Conservation (phyloP, 2,329 filamentous ascomycete genomes). For the Hansfordia pulvinata region DNA sequence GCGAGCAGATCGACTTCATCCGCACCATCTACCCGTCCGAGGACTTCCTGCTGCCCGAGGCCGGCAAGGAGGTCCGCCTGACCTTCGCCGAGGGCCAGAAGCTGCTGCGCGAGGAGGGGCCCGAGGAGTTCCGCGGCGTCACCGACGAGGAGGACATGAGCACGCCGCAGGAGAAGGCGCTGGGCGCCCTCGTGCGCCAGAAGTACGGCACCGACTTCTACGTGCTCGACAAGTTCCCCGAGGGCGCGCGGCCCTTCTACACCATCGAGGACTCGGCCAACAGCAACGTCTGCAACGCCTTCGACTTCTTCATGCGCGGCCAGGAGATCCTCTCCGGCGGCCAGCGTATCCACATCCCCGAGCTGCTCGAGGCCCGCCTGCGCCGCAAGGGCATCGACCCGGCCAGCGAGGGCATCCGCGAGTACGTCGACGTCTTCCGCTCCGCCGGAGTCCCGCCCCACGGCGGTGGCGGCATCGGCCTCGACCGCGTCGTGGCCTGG, state of each 20-base stretch:
- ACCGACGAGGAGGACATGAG: slow-evolving; percentile 66
- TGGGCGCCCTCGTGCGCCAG: slow-evolving; percentile 71
- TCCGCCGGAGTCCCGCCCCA: slow-evolving; percentile 81
- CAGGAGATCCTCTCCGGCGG: slow-evolving; percentile 90
- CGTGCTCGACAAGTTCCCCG: slow-evolving; percentile 91
- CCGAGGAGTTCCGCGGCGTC: slow-evolving; percentile 52
- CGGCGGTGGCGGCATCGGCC: slow-evolving; percentile 76
- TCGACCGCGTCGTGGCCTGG: slow-evolving; percentile 72
- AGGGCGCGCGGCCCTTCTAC: slow-evolving; percentile 81
- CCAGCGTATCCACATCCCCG: slow-evolving; percentile 76
- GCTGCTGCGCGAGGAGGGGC: slow-evolving; percentile 63
- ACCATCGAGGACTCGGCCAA: slow-evolving; percentile 54
- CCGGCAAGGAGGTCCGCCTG: slow-evolving; percentile 62
- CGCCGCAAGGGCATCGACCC: slow-evolving; percentile 71
- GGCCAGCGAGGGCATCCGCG: slow-evolving; percentile 59
- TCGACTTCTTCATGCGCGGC: slow-evolving; percentile 74
- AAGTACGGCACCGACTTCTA: slow-evolving; percentile 97
- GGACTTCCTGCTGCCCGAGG: slow-evolving; percentile 59
- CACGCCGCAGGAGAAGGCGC: slow-evolving; percentile 76
- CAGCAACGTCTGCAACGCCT: slow-evolving; percentile 37
- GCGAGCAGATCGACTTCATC: slow-evolving; percentile 59
- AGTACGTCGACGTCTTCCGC: slow-evolving; percentile 73
- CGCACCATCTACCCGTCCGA: slow-evolving; percentile 66
- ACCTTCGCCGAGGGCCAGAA: slow-evolving; percentile 68
- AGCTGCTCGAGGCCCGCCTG: slow-evolving; percentile 65